Evolutionary conservation across 345 rosid genomes (phyloP).

Genomic region (Aquilaria sinensis): DNA sequence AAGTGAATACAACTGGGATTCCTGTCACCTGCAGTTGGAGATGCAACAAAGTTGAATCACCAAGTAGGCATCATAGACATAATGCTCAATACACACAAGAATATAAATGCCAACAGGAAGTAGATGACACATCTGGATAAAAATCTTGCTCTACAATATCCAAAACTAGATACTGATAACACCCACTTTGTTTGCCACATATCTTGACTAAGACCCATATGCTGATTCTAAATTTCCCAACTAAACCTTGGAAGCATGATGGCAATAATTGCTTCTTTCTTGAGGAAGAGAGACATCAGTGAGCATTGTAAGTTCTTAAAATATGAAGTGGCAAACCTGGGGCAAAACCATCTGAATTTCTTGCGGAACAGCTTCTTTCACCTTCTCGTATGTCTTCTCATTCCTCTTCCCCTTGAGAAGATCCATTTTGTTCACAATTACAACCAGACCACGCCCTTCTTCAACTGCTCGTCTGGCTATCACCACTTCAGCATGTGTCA

Average conservation of each 20-base stretch:
- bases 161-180: too few species aligned
- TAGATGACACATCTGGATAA: too few species aligned
- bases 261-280: too few species aligned
- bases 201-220: too few species aligned
- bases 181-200: too few species aligned
- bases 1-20: constrained; percentile 75
- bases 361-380: constrained; percentile 84
- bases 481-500: constrained; percentile 96
- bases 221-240: too few species aligned
- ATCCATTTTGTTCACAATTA: constrained; percentile 95
- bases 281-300: too few species aligned
- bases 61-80: neutral
- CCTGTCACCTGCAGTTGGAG: constrained; percentile 56
- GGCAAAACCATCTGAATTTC: constrained; percentile 94
- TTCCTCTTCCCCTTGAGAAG: constrained; percentile 58
- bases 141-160: too few species aligned
- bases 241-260: too few species aligned
- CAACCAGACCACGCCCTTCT: constrained; percentile 93
- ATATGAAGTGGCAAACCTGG: constrained; percentile 42
- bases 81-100: too few species aligned
- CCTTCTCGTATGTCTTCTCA: constrained; percentile 45
- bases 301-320: too few species aligned
- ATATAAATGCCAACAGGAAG: too few species aligned
- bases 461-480: constrained; percentile 91
- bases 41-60: constrained; percentile 5